These are phyloP conservation scores for Collybia sp. DNA, from an alignment of 768 basidiomycete genomes.

Conservation along the genomic window DNA sequence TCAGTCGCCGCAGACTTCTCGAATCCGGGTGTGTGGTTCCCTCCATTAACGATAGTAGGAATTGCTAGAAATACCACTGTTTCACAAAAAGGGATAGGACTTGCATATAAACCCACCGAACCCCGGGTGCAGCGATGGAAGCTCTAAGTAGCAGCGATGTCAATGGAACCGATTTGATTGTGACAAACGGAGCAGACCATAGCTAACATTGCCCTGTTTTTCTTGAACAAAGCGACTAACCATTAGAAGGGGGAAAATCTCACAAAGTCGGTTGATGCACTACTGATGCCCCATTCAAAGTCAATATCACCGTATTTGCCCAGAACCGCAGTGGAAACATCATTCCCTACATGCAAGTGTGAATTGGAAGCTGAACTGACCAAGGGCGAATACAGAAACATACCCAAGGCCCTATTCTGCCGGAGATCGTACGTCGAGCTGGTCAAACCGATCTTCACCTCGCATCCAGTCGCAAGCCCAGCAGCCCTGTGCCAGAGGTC, in stretches of 20 bases:
- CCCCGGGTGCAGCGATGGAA: constrained; percentile 4
- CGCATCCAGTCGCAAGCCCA: constrained; percentile 62
- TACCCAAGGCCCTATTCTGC: constrained; percentile 65
- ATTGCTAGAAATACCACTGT: constrained; percentile 34
- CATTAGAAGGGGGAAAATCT: constrained; percentile 14
- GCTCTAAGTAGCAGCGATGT: not conserved
- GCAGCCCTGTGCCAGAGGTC: constrained; percentile 46
- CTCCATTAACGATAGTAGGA: constrained; percentile 45
- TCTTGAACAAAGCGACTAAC: not conserved
- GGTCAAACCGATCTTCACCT: constrained; percentile 33
- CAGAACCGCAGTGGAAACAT: constrained; percentile 33
- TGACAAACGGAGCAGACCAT: not conserved
- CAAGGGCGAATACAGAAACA: not conserved
- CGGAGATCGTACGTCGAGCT: constrained; percentile 49
- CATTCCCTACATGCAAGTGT: constrained; percentile 7
- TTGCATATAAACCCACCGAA: not conserved
- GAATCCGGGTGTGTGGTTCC: constrained; percentile 54
- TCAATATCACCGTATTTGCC: constrained; percentile 37
- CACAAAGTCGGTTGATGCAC: constrained; percentile 58
- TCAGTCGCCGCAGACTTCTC: constrained; percentile 38
- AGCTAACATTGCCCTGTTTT: constrained; percentile 2
- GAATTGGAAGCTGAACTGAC: not conserved
- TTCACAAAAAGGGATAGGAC: not conserved
- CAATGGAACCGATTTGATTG: not conserved
- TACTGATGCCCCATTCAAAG: constrained; percentile 34